Base-by-base conservation (phyloP, 108 stramenopile genomes). In the Nitzschia sp. region DNA sequence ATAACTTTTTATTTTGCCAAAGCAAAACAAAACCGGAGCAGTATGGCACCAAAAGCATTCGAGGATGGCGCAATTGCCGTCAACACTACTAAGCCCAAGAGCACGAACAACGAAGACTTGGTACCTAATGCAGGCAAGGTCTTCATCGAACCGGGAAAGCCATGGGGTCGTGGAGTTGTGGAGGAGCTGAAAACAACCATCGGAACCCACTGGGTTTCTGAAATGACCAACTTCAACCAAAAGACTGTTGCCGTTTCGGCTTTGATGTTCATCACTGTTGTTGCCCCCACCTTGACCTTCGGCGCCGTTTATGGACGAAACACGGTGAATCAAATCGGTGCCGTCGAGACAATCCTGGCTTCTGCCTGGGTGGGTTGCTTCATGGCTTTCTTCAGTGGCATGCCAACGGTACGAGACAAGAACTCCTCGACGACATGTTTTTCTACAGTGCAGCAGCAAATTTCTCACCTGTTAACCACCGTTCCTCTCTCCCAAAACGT, bases 181-280 rank as follows among this genome's bases (percentile, higher is more conserved):
- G 31, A 60, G 23, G 83, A 84, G 45, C 17, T 75, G 8, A 60
- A 56, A 30, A 46, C 66, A 8, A 80, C 79, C 0, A 66, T 76
- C 3, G 57, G 69, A n/a, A 71, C 70, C 29, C 70, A 76, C 47
- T 81, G 74, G 69, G 13, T 49, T 0, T 19, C 45, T n/a, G 82
- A 84, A 59, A 77, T 84, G 76, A 77, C 68, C 60, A 84, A 84
- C 67, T 59, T 80, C 19, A 84, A 80, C 61, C 71, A 76, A 66
- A 66, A 74, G 64, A 77, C 76, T 1, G 47, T 84, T 61, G 82
- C 82, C n/a, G 71, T 74, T 0, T 51, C 79, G 0, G 46, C 88
- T 28, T 86, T 95, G 59, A 64, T 95, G 1, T 95, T 82, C 76
- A 85, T 93, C 56, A 80, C 94, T 47, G 84, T 80, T 58, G 78